phyloP scores from a whole-genome alignment of 352 stramenopile species.

The Phytophthora tentaculata region DNA sequence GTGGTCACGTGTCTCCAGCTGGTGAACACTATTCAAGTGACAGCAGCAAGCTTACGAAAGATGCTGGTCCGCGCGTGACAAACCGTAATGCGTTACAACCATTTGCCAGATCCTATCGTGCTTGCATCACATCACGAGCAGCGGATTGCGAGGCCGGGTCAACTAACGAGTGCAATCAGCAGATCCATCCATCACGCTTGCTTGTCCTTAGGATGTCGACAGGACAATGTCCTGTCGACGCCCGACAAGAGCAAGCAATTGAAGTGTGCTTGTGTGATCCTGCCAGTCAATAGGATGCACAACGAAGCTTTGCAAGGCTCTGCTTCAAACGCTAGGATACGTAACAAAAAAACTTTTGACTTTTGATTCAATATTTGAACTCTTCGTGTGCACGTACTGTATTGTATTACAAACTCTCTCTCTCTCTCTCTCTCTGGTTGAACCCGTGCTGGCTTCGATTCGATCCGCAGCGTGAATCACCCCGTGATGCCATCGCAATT shows the following conservation, averaged over 20 bases:
- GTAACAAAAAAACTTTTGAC: not conserved
- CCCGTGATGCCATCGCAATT: too few species aligned
- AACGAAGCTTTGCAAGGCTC: slow-evolving; percentile 15
- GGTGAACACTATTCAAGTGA: slow-evolving; percentile 33
- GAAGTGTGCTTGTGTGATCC: slow-evolving; percentile 8
- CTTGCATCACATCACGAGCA: slow-evolving; percentile 21
- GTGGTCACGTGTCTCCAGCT: slow-evolving; percentile 8
- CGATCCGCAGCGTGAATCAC: not conserved
- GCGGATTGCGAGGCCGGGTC: slow-evolving; percentile 14
- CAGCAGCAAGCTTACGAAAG: not conserved
- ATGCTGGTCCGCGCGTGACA: slow-evolving; percentile 10
- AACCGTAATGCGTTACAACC: not conserved
- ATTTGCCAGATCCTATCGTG: slow-evolving; percentile 22
- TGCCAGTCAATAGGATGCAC: slow-evolving; percentile 6
- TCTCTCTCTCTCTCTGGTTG: not conserved
- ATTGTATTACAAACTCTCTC: not conserved
- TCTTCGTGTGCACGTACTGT: not conserved
- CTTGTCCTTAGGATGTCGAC: too few species aligned
- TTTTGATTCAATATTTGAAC: not conserved
- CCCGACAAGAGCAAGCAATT: slow-evolving; percentile 10
- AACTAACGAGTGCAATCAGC: slow-evolving; percentile 20
- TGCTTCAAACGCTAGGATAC: not conserved
- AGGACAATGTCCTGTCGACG: too few species aligned
- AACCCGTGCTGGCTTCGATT: not conserved
- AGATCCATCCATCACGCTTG: slow-evolving; percentile 16